phyloP scores from a whole-genome alignment of 805 yeast genomes.

The Spathaspora arborariae region DNA sequence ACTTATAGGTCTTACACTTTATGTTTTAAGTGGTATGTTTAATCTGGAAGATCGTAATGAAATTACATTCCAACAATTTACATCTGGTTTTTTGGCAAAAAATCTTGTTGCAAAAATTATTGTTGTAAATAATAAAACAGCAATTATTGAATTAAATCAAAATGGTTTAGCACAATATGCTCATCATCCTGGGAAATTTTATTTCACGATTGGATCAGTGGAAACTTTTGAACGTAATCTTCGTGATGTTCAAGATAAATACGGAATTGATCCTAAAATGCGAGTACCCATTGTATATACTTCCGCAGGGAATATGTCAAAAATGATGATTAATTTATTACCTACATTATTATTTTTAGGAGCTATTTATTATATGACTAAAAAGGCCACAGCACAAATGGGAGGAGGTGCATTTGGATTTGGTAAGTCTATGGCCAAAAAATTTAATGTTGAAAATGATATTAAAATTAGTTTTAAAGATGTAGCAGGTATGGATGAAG shows the following conservation, averaged over 20 bases:
- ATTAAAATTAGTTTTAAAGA: constrained; percentile 86
- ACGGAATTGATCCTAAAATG: constrained; percentile 55
- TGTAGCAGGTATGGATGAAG: constrained; percentile 97
- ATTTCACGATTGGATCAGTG: constrained; percentile 83
- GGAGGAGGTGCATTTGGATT: constrained; percentile 80
- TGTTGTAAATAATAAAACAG: constrained; percentile 75
- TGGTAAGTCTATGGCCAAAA: constrained; percentile 88
- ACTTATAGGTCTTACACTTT: constrained; percentile 24
- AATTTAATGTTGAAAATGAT: constrained; percentile 87
- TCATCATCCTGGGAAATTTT: constrained; percentile 21
- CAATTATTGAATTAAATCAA: constrained; percentile 64
- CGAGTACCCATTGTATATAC: constrained; percentile 80
- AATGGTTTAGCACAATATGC: constrained; percentile 50
- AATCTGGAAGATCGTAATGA: constrained; percentile 34
- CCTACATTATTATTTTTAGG: constrained; percentile 91
- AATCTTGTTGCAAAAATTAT: constrained; percentile 70
- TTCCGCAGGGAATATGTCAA: constrained; percentile 63
- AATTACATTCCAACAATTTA: constrained; percentile 90
- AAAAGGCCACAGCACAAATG: constrained; percentile 49
- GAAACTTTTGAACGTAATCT: constrained; percentile 83
- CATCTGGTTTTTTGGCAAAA: constrained; percentile 66
- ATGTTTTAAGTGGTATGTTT: constrained; percentile 16
- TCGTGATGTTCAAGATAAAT: constrained; percentile 69
- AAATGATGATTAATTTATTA: constrained; percentile 64
- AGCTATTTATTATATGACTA: constrained; percentile 80